These are phyloP conservation scores for Juglanconis oblonga DNA, from an alignment of 2,329 filamentous ascomycete species.

Conservation along the genomic window DNA sequence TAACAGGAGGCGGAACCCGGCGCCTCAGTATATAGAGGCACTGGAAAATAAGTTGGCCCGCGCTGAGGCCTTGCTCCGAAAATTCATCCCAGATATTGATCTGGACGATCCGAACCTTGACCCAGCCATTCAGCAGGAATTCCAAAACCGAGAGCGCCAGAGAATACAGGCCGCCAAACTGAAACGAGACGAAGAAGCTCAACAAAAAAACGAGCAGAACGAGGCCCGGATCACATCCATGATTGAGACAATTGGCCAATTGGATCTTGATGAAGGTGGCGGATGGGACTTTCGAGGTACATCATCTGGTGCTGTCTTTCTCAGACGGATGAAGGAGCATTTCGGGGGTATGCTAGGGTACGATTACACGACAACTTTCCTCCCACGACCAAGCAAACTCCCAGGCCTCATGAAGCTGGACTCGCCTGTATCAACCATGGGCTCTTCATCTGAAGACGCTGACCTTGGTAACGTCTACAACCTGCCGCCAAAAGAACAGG, in stretches of 20 bases:
- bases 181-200: constrained; percentile 29
- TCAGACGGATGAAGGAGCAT: constrained; percentile 82
- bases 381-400: constrained; percentile 48
- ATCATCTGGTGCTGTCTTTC: constrained; percentile 87
- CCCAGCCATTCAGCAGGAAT: constrained; percentile 68
- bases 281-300: constrained; percentile 95
- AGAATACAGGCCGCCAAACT: constrained; percentile 43
- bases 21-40: constrained; percentile 89
- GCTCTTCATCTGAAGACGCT: constrained; percentile 63
- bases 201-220: constrained; percentile 41
- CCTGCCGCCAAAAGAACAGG: constrained; percentile 63
- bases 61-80: constrained; percentile 74
- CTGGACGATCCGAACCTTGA: constrained; percentile 83
- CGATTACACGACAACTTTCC: constrained; percentile 57
- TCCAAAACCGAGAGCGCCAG: constrained; percentile 52
- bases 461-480: constrained; percentile 56
- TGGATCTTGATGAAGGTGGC: constrained; percentile 87
- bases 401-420: constrained; percentile 59
- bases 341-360: constrained; percentile 74
- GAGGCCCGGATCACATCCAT: constrained; percentile 85
- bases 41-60: constrained; percentile 80
- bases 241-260: constrained; percentile 86
- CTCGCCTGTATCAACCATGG: constrained; percentile 59
- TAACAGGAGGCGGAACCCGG: constrained; percentile 84
- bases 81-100: constrained; percentile 80